Evolutionary conservation across 148 eudicot species (phyloP).

Genomic region (Limonium bicolor): DNA sequence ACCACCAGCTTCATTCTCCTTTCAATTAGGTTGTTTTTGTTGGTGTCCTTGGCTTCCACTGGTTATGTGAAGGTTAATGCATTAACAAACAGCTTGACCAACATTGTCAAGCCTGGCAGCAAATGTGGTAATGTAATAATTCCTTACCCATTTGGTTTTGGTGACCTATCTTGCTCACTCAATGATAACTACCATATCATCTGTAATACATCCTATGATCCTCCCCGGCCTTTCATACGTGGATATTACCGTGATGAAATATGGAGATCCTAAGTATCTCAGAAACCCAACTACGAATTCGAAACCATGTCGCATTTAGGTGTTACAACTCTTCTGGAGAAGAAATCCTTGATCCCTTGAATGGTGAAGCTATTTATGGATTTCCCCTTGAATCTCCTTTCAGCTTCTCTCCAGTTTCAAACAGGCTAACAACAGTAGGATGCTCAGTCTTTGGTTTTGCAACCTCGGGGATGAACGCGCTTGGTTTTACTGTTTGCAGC

Average conservation of each 20-base stretch:
- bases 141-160: conserved; percentile 28
- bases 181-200: conserved; percentile 2
- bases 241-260: too few species aligned
- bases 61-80: too few species aligned
- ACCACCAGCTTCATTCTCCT: too few species aligned
- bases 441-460: conserved; percentile 4
- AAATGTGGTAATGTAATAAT: conserved; percentile 24
- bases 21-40: too few species aligned
- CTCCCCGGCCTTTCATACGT: conserved; percentile 15
- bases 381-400: conserved; percentile 2
- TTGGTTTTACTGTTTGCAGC: conserved; percentile 6
- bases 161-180: conserved; percentile 9
- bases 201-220: conserved; percentile 16
- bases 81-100: too few species aligned
- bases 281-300: conserved; percentile 2
- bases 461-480: neutral
- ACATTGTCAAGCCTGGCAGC: conserved; percentile 21
- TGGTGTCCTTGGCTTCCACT: too few species aligned
- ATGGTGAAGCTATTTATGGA: too few species aligned
- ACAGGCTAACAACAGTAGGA: conserved; percentile 7
- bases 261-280: conserved; percentile 7
- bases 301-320: neutral
- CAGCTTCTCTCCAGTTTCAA: conserved; percentile 7
- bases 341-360: too few species aligned
- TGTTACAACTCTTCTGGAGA: neutral